phyloP scores from a whole-genome alignment of 805 yeast genomes.

The Candida peoriensis region DNA sequence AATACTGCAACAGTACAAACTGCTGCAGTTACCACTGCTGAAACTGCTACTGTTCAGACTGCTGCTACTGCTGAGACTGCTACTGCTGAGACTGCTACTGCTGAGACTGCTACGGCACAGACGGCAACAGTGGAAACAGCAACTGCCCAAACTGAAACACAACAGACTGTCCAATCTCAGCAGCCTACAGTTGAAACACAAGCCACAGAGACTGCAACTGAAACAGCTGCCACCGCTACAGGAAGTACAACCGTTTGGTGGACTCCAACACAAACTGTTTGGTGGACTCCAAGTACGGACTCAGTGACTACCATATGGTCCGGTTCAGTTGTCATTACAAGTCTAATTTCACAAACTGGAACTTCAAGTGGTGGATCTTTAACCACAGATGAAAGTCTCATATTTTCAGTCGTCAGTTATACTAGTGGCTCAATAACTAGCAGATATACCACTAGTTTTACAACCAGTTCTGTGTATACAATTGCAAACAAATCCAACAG shows the following conservation, averaged over 20 bases:
- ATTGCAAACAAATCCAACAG: not conserved
- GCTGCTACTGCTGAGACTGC: slow-evolving; percentile 1
- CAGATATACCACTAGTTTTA: slow-evolving; percentile 1
- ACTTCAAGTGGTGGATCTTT: not conserved
- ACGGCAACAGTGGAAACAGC: not conserved
- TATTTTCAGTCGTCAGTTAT: not conserved
- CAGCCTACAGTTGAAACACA: not conserved
- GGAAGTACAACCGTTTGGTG: slow-evolving; percentile 3
- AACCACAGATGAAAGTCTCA: not conserved
- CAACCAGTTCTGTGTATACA: slow-evolving; percentile 1
- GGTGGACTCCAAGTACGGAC: slow-evolving; percentile 4
- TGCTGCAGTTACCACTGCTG: not conserved
- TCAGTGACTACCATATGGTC: not conserved
- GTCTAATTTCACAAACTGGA: not conserved
- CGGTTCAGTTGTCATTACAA: not conserved
- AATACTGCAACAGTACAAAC: not conserved
- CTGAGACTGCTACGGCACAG: not conserved
- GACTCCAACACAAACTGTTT: slow-evolving; percentile 1
- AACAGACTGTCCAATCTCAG: not conserved
- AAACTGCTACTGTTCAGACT: not conserved
- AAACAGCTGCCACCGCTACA: slow-evolving; percentile 1
- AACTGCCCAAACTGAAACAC: not conserved
- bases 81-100: not conserved
- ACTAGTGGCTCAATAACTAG: slow-evolving; percentile 1
- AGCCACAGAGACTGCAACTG: not conserved